Evolutionary conservation across 352 stramenopile species (phyloP), one percentile per base, ranked within the genome.

Genomic region (Pythium brachiatum): DNA sequence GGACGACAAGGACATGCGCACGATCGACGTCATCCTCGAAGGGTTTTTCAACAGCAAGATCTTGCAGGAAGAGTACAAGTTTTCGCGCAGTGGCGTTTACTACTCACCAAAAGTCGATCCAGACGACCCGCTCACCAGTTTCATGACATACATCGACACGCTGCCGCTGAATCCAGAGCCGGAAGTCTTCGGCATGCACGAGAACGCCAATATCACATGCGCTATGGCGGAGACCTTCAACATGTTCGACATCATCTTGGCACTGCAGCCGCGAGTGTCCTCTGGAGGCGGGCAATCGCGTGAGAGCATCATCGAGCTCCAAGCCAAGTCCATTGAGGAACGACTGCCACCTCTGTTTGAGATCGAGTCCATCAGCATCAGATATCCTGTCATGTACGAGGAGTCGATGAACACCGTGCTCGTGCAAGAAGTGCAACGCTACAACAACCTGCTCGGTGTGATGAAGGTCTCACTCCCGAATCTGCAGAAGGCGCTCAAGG

Each of bases 161-260:
- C 64, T 97, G 54, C 90, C 72, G 50, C 78, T 97, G 18, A 97
- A 95, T 54, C 84, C 88, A 0, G 91, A 97, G 59, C 93, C 93
- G 0, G 92, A 98, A 61, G 85, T 97, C 16, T 98, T 98, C 64
- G 93, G 93, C 26, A 97, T 98, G 91, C 93, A 98, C 68, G 86
- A 96, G 46, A 98, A 98, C 68, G 93, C 93, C 27, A 96, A 95
- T 65, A 98, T 98, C 70, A 97, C 92, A 16, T 98, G 87, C 69
- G 88, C 88, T 2, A 85, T 97, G 61, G 89, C 87, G 2, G 90
- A 98, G 67, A 92, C 86, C 5, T 95, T 91, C 69, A 88, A 89
- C 44, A 90, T 92, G 61, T 90, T 98, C 70, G 87, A 92, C 52
- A 90, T 97, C 58, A 79, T 90, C 31, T 56, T 92, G 31, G 81